Evolutionary conservation across 495 filamentous ascomycete genomes (phyloP), one percentile per base, ranked within the genome.

Genomic region (Penicillium desertorum): DNA sequence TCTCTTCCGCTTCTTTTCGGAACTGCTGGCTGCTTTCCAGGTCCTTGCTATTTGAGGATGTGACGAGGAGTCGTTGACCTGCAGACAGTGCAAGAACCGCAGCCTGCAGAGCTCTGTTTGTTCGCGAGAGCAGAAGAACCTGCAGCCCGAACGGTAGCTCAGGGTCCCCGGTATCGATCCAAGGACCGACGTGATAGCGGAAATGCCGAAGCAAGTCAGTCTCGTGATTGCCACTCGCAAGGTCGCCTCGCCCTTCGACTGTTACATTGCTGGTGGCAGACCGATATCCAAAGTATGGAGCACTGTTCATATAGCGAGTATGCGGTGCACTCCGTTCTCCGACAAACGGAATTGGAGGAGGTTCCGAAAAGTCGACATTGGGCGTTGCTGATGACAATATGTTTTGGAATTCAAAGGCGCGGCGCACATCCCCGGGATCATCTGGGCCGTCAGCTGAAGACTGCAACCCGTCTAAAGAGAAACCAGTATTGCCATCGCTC

Each of bases 91-190:
- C 61, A 12, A 66, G 61, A 0, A 66, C 54, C 4, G 66, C 60
- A 29, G 56, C 50, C 34, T 68, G 66, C 10, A 68, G 22, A 12
- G 61, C 45, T 34, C 63, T 23, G 20, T 62, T 66, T 0, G 61
- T 58, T 29, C 66, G 54, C 8, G 58, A 66, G 12, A 64, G 61
- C n/a, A 68, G 63, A 5, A 68, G 51, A 7, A 59, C 58, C 14
- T 64, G 58, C 1, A 66, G 49, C 1, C 63, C 63, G 5, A 68
- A 54, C 3, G 66, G 61, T 30, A 64, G 62, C 30, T 62, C 59
- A 5, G 66, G 61, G 17, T 68, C 66, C 12, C 66, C 66, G 2
- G 57, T 57, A 22, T 68, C 66, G 19, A 68, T 66, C 66, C 66
- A 68, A 11, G 66, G 66, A 25, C 63, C 58, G 19, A 68, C 46